These are phyloP conservation scores for Russula olivacea DNA, from an alignment of 768 basidiomycete species.

Conservation along the genomic window DNA sequence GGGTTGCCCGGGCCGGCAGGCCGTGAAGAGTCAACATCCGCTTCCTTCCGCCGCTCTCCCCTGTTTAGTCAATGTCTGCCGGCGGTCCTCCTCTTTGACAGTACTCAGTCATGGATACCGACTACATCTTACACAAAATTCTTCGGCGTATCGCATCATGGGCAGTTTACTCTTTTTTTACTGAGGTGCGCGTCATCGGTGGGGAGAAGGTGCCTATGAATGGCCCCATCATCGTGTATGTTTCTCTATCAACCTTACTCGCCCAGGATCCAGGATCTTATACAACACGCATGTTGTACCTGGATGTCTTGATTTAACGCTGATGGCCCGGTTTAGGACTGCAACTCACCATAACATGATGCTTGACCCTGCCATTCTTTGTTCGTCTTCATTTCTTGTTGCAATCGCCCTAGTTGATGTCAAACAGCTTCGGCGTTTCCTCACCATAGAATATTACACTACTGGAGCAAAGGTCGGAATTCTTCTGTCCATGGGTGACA, in stretches of 20 bases:
- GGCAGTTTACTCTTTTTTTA: constrained; percentile 84
- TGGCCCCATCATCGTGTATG: constrained; percentile 90
- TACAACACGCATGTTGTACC: not conserved
- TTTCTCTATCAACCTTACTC: not conserved
- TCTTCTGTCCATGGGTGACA: constrained; percentile 17
- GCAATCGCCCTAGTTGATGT: constrained; percentile 26
- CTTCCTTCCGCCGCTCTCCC: no score
- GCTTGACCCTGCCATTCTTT: constrained; percentile 77
- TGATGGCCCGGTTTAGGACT: constrained; percentile 42
- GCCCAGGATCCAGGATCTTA: not conserved
- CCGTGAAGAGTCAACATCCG: not conserved
- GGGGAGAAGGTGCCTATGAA: constrained; percentile 80
- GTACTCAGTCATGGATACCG: constrained; percentile 30
- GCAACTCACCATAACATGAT: constrained; percentile 96
- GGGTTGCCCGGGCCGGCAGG: not conserved
- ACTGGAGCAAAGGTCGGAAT: constrained; percentile 83
- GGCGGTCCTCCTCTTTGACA: not conserved
- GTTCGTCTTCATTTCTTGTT: constrained; percentile 41
- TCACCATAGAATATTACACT: constrained; percentile 73
- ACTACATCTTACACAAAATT: constrained; percentile 54
- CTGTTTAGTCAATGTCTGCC: not conserved
- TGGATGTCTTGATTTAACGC: not conserved
- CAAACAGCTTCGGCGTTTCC: constrained; percentile 73
- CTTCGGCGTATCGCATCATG: constrained; percentile 65
- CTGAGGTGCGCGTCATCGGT: constrained; percentile 78